These are phyloP conservation scores for Podospora didyma DNA, from an alignment of 495 filamentous ascomycete species.

Conservation along the genomic window DNA sequence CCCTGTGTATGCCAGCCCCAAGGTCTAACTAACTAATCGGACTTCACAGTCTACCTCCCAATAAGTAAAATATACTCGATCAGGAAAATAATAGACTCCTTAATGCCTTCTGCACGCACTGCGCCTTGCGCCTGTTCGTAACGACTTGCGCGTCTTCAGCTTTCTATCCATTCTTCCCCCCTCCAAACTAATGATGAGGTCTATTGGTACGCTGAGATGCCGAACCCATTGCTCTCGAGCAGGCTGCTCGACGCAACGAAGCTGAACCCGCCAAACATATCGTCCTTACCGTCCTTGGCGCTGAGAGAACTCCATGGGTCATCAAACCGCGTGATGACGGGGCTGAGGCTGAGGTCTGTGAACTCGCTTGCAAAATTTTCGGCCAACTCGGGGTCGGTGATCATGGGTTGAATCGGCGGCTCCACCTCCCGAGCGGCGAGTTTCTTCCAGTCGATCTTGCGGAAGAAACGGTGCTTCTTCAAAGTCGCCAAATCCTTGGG, in stretches of 20 bases:
- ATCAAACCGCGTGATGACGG: constrained; percentile 48
- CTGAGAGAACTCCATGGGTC: constrained; percentile 27
- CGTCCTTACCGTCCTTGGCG: constrained; percentile 46
- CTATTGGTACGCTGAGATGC: constrained; percentile 4
- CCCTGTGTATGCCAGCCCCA: too few relatives aligned
- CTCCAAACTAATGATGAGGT: background rate
- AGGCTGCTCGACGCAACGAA: constrained; percentile 88
- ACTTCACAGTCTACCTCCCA: too few relatives aligned
- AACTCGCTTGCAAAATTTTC: constrained; percentile 93
- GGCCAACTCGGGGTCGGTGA: constrained; percentile 90
- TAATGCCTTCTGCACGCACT: too few relatives aligned
- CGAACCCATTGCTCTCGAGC: constrained; percentile 55
- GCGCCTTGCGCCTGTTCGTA: too few relatives aligned
- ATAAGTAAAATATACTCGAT: too few relatives aligned
- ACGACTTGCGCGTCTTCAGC: background rate
- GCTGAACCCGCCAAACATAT: constrained; percentile 93
- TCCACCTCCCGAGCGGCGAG: constrained; percentile 73
- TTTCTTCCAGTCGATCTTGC: constrained; percentile 87
- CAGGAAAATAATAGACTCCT: too few relatives aligned
- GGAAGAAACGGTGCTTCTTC: constrained; percentile 94
- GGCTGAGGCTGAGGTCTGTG: constrained; percentile 77
- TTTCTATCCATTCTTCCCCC: background rate
- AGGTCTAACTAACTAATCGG: too few relatives aligned
- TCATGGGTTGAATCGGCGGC: constrained; percentile 83
- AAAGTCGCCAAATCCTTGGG: constrained; percentile 80